phyloP scores from a whole-genome alignment of 345 rosid genomes.

The Acer negundo region DNA sequence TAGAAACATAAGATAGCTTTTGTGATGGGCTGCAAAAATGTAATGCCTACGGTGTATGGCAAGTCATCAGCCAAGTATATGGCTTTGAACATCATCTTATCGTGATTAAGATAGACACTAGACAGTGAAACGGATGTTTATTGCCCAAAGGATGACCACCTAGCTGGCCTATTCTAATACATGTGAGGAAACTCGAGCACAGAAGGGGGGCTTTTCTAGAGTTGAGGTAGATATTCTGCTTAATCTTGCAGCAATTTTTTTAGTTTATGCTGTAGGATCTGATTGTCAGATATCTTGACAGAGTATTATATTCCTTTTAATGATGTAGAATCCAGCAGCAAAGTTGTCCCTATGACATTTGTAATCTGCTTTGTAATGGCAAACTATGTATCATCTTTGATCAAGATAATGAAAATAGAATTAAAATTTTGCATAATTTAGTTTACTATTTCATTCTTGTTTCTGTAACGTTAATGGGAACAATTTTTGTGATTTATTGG shows the following conservation, averaged over 20 bases:
- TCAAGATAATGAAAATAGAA: not conserved
- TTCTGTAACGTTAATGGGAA: not conserved
- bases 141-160: not conserved
- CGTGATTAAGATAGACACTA: not conserved
- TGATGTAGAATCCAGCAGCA: not conserved
- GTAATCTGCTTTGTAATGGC: not conserved
- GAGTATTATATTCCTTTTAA: not conserved
- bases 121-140: conserved; percentile 1
- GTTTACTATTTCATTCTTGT: not conserved
- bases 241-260: conserved; percentile 26
- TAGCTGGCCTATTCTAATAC: not conserved
- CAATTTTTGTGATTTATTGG: too few relatives aligned
- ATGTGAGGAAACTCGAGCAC: not conserved
- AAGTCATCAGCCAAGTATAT: not conserved
- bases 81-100: not conserved
- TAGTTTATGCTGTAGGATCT: conserved; percentile 19
- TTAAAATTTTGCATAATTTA: not conserved
- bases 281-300: not conserved
- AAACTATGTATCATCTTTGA: conserved; percentile 5
- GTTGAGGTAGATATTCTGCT: not conserved
- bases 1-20: conserved; percentile 13
- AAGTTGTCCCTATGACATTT: not conserved
- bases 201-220: not conserved
- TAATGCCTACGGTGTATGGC: not conserved
- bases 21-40: not conserved